Conservation (phyloP, 2,329 filamentous ascomycete species). For the Talaromyces sp. region DNA sequence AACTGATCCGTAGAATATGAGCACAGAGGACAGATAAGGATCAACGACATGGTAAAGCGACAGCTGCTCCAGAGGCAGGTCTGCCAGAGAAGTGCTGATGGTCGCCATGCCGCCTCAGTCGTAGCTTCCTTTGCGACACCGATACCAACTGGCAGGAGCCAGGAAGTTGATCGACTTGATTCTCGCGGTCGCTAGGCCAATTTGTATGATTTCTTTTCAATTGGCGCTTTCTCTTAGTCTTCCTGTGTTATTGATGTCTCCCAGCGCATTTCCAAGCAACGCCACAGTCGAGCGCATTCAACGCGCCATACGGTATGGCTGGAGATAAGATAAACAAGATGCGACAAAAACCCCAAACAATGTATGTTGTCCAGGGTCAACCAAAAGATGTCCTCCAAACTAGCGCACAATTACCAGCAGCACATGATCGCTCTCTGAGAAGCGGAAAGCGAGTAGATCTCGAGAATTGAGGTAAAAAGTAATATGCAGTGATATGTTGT, state of each 20-base stretch:
- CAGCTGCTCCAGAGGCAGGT: slow-evolving; percentile 75
- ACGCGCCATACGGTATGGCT: slow-evolving; percentile 12
- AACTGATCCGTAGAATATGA: slow-evolving; percentile 89
- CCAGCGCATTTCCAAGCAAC: background rate
- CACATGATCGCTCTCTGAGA: background rate
- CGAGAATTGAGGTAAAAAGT: background rate
- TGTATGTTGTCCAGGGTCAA: background rate
- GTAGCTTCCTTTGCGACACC: slow-evolving; percentile 16
- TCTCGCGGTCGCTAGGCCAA: background rate
- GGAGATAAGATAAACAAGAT: slow-evolving; percentile 16
- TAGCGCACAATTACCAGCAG: background rate
- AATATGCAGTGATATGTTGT: background rate
- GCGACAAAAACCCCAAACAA: background rate
- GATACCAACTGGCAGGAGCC: background rate
- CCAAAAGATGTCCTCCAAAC: background rate
- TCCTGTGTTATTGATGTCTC: background rate
- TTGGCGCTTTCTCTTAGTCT: background rate
- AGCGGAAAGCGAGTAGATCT: background rate
- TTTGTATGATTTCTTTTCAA: background rate
- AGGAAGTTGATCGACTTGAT: background rate
- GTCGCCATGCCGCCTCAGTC: slow-evolving; percentile 66
- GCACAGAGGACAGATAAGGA: slow-evolving; percentile 71
- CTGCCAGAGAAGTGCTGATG: slow-evolving; percentile 69
- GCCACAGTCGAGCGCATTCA: slow-evolving; percentile 14
- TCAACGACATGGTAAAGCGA: slow-evolving; percentile 88